Evolutionary conservation across 2,329 filamentous ascomycete species (phyloP).

Genomic region (Alternaria incomplexa): DNA sequence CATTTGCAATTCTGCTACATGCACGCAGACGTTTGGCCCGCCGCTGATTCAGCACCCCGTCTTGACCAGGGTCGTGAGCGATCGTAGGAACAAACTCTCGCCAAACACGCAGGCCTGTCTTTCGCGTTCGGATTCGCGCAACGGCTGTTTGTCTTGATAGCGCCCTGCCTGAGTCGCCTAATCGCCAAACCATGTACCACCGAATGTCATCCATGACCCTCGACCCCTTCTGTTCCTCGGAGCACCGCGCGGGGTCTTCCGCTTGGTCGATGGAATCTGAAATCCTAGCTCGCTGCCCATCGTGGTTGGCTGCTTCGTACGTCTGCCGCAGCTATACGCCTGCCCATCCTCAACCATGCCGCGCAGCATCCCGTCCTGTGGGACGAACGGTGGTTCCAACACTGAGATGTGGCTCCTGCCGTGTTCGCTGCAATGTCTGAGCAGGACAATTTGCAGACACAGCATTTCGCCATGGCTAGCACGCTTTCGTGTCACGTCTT

Average conservation of each 20-base stretch:
- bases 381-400: slow-evolving; percentile 48
- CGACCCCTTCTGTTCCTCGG: slow-evolving; percentile 11
- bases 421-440: slow-evolving; percentile 34
- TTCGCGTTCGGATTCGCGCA: slow-evolving; percentile 23
- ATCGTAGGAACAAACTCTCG: slow-evolving; percentile 14
- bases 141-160: slow-evolving; percentile 6
- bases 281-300: background rate
- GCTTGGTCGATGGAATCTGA: slow-evolving; percentile 4
- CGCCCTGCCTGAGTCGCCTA: slow-evolving; percentile 8
- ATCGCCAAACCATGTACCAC: slow-evolving; percentile 13
- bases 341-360: slow-evolving; percentile 27
- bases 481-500: slow-evolving; percentile 12
- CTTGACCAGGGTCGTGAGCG: slow-evolving; percentile 6
- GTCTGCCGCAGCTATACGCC: slow-evolving; percentile 35
- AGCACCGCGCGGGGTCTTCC: slow-evolving; percentile 7
- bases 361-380: slow-evolving; percentile 38
- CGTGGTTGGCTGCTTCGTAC: slow-evolving; percentile 11
- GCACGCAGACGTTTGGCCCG: background rate
- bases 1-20: slow-evolving; percentile 1
- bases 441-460: slow-evolving; percentile 9
- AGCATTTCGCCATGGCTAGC: slow-evolving; percentile 1
- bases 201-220: slow-evolving; percentile 7
- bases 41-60: slow-evolving; percentile 18
- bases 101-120: slow-evolving; percentile 4
- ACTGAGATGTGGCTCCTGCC: slow-evolving; percentile 43